Evolutionary conservation across 2,329 filamentous ascomycete genomes (phyloP).

Genomic region (Calonectria multiphialidica): DNA sequence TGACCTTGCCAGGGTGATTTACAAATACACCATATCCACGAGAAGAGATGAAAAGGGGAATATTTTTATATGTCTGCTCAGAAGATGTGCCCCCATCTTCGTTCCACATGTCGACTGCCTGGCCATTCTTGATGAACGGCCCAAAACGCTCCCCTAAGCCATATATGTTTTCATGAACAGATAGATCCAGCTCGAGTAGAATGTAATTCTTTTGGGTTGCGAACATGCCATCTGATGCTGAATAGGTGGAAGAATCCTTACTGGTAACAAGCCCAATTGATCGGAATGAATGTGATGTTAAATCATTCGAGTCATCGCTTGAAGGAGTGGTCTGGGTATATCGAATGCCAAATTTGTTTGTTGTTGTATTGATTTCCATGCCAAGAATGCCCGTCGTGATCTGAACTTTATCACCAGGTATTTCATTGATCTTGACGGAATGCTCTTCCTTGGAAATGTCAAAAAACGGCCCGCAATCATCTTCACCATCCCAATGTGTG

Average conservation of each 20-base stretch:
- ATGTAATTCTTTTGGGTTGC: background rate
- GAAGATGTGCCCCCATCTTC: background rate
- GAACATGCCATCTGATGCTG: background rate
- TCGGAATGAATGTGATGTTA: background rate
- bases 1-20: background rate
- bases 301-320: background rate
- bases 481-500: background rate
- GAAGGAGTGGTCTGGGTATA: background rate
- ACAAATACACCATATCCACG: background rate
- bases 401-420: background rate
- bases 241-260: background rate
- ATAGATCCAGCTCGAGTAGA: background rate
- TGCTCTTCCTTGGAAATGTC: background rate
- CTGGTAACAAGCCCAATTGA: background rate
- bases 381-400: background rate
- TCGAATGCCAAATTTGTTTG: background rate
- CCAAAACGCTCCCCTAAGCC: background rate
- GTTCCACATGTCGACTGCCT: background rate
- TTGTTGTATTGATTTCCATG: background rate
- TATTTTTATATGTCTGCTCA: background rate
- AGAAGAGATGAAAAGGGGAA: background rate
- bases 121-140: background rate
- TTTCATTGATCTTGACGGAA: background rate
- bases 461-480: background rate
- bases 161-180: background rate